phyloP scores from a whole-genome alignment of 257 asterid genomes.

The Ligustrum vulgare region DNA sequence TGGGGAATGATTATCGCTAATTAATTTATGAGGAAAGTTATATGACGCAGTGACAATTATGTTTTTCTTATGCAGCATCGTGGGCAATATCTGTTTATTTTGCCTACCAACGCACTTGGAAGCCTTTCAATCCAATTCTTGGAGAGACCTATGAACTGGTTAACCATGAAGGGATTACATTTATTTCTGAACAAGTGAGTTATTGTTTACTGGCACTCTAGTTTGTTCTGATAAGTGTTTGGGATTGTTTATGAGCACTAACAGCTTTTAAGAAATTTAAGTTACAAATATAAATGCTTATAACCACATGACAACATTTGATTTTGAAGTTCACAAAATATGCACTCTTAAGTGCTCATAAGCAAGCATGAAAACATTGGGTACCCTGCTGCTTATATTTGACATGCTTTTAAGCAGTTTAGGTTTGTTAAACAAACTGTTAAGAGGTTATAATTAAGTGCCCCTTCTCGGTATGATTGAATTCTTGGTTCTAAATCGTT shows the following conservation, averaged over 20 bases:
- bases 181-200: slow-evolving; percentile 88
- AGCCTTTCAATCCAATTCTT: slow-evolving; percentile 97
- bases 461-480: slow-evolving; percentile 10
- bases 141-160: slow-evolving; percentile 97
- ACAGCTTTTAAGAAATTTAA: background rate
- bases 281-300: background rate
- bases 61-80: slow-evolving; percentile 64
- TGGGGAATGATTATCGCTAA: background rate
- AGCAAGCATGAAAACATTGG: background rate
- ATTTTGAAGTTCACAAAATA: background rate
- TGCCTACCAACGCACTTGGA: slow-evolving; percentile 97
- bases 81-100: slow-evolving; percentile 91
- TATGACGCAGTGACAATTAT: slow-evolving; percentile 8
- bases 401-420: slow-evolving; percentile 1
- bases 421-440: background rate
- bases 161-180: slow-evolving; percentile 80
- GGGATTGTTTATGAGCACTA: background rate
- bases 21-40: background rate
- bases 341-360: background rate
- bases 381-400: background rate
- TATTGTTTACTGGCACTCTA: slow-evolving; percentile 10
- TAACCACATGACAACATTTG: background rate
- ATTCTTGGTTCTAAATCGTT: slow-evolving; percentile 15
- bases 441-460: background rate
- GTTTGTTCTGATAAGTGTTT: background rate